Evolutionary conservation across 768 basidiomycete species (phyloP).

Genomic region (Ramaria rubella): DNA sequence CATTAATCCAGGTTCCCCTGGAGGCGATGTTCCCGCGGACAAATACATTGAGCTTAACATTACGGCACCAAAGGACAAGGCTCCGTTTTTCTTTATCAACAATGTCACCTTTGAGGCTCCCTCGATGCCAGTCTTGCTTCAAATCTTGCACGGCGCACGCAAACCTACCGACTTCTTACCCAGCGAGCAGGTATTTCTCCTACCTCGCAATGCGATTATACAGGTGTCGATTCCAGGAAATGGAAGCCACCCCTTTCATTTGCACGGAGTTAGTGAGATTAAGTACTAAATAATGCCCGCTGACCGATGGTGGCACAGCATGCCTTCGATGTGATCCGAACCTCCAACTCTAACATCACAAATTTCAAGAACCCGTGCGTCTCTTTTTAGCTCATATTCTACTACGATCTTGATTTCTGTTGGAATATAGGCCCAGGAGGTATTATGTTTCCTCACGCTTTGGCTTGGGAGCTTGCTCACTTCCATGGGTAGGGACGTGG

Average conservation of each 20-base stretch:
- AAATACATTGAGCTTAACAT: not conserved
- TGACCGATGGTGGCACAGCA: conserved; percentile 24
- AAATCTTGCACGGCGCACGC: conserved; percentile 49
- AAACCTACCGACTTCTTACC: conserved; percentile 45
- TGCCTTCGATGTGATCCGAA: conserved; percentile 32
- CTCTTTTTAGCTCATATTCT: not conserved
- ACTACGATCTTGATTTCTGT: too few species aligned
- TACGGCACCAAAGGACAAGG: not conserved
- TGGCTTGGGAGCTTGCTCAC: not conserved
- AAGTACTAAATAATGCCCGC: not conserved
- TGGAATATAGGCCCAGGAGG: not conserved
- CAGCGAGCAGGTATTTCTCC: conserved; percentile 36
- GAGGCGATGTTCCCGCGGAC: not conserved
- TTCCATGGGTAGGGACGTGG: conserved; percentile 26
- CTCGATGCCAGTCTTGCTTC: conserved; percentile 46
- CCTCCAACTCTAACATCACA: conserved; percentile 23
- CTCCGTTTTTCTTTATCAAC: conserved; percentile 23
- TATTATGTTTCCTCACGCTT: not conserved
- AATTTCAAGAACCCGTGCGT: conserved; percentile 31
- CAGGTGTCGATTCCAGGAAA: conserved; percentile 43
- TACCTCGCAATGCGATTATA: conserved; percentile 41
- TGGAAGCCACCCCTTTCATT: conserved; percentile 32
- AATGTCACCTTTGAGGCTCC: conserved; percentile 33
- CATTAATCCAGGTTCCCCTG: conserved; percentile 1
- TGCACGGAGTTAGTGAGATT: conserved; percentile 31